Conservation (phyloP, 2,329 filamentous ascomycete genomes). For the Delphinella strobiligena region DNA sequence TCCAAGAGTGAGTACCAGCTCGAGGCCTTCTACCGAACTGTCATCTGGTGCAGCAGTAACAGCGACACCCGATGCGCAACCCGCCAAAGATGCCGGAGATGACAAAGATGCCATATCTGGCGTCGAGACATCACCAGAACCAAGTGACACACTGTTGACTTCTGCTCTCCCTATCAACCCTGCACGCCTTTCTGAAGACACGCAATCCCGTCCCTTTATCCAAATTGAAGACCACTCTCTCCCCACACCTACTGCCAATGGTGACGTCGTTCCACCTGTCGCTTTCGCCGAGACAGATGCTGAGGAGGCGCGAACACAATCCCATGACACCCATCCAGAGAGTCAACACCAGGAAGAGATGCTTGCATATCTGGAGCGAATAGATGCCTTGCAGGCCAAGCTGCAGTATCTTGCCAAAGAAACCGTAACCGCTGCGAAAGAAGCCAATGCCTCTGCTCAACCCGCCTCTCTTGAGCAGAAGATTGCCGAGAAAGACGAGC, state of each 20-base stretch:
- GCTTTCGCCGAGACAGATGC: neutral
- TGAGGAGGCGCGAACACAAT: neutral
- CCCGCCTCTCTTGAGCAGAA: slow-evolving; percentile 61
- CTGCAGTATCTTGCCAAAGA: slow-evolving; percentile 77
- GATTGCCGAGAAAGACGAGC: slow-evolving; percentile 78
- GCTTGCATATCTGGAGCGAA: slow-evolving; percentile 71
- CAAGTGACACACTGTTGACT: slow-evolving; percentile 14
- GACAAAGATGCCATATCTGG: too few relatives aligned
- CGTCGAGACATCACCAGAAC: slow-evolving; percentile 5
- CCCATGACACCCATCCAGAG: slow-evolving; percentile 20
- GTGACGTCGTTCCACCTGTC: neutral
- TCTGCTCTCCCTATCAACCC: slow-evolving; percentile 24
- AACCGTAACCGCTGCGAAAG: slow-evolving; percentile 62
- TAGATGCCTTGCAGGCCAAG: slow-evolving; percentile 86
- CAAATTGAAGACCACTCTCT: slow-evolving; percentile 6
- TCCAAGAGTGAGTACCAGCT: slow-evolving; percentile 33
- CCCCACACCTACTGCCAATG: neutral
- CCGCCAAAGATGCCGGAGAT: neutral
- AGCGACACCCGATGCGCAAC: too few relatives aligned
- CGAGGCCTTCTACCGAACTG: slow-evolving; percentile 22
- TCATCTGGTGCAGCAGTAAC: slow-evolving; percentile 14
- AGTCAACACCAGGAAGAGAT: slow-evolving; percentile 67
- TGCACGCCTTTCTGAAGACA: slow-evolving; percentile 19
- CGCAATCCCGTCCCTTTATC: slow-evolving; percentile 12
- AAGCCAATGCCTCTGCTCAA: slow-evolving; percentile 49